phyloP scores from a whole-genome alignment of 192 early-diverging fungal genomes.

The Entomortierella lignicola region DNA sequence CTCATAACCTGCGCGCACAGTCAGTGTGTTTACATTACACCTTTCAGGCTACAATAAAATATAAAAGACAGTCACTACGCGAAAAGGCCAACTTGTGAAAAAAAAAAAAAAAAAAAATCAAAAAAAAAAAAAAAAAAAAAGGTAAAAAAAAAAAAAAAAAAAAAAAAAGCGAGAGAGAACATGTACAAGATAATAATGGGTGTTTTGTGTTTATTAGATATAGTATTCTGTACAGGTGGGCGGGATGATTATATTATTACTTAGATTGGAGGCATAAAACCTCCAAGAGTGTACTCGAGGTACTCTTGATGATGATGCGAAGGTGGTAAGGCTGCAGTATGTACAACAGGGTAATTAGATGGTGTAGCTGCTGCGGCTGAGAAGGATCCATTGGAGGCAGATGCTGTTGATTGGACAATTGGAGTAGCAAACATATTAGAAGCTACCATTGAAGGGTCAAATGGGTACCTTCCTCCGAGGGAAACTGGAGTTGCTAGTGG shows the following conservation, averaged over 20 bases:
- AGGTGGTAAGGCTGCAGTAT: slow-evolving; percentile 43
- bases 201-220: background rate
- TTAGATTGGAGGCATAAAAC: slow-evolving; percentile 32
- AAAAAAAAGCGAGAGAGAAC: no score
- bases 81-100: background rate
- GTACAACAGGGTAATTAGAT: slow-evolving; percentile 35
- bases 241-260: background rate
- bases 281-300: slow-evolving; percentile 42
- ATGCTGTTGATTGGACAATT: slow-evolving; percentile 4
- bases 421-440: slow-evolving; percentile 25
- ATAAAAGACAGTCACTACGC: background rate
- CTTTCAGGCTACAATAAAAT: background rate
- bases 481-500: slow-evolving; percentile 33
- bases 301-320: slow-evolving; percentile 54
- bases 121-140: no score
- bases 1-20: no score
- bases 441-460: slow-evolving; percentile 15
- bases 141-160: no score
- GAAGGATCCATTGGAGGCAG: slow-evolving; percentile 4
- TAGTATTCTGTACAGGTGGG: background rate
- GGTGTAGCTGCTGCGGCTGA: slow-evolving; percentile 3
- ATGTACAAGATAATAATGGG: no score
- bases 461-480: slow-evolving; percentile 22
- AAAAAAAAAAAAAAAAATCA: no score
- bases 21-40: no score